Base-by-base conservation (phyloP, 805 yeast genomes). In the Pichia membranifaciens region DNA sequence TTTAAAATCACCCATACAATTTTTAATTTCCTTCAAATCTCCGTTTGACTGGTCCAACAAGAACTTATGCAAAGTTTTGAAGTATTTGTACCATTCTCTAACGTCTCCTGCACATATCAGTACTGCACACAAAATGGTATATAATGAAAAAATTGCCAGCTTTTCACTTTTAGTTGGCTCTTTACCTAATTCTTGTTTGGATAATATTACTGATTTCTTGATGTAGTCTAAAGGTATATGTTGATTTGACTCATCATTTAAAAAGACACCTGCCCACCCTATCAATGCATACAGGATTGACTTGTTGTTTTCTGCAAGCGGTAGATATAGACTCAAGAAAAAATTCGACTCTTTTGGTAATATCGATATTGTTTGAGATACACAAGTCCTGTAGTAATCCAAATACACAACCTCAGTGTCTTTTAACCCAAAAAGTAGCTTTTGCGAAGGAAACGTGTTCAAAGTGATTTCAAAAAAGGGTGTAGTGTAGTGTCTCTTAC, bases 251-350 rank as follows among this genome's bases (percentile, higher is more conserved):
- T 48, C 33, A 20, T 52, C 52, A 7, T 54, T 37, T 13, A 47
- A 39, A 32, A 56, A 56, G 33, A 62, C 56, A 8, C 69, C 69
- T 68, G 77, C 72, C 83, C 84, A 80, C 0, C 82, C 78, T 23
- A 79, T 62, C 9, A 80, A 57, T 0, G 75, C 69, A 48, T 71
- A 69, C 22, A 78, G 57, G 6, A 79, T 72, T 4, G 78, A 70
- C 33, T 67, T 66, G 44, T 75, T 71, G 23, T 62, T 59, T 38
- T 68, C 64, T 0, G 84, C 81, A 72, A 80, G 68, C 4, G 80
- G 79, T 3, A 80, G 59, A 57, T 78, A 78, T 10, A 76, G 69
- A 31, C 69, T 73, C 18, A 71, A 59, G 51, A 76, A 79, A 55
- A 74, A 73, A 57, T 79, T 80, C 12, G 70, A 65, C 38, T 69